phyloP scores from a whole-genome alignment of 306 rosid species.

The Dicorynia guianensis region DNA sequence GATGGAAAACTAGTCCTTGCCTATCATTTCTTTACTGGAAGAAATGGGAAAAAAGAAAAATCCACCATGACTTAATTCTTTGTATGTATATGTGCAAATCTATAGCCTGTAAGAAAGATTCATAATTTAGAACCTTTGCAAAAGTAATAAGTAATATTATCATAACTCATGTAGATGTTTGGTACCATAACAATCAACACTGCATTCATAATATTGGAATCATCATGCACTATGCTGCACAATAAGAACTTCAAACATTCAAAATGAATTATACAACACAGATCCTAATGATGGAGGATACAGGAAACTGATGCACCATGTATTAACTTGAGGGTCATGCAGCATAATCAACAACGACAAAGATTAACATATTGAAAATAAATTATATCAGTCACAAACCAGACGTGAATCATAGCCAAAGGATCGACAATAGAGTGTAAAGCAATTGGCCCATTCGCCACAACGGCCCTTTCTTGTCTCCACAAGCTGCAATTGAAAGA shows the following conservation, averaged over 20 bases:
- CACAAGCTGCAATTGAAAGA: constrained; percentile 69
- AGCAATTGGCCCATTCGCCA: constrained; percentile 99
- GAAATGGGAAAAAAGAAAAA: constrained; percentile 13
- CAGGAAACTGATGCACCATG: constrained; percentile 16
- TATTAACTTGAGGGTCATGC: neutral
- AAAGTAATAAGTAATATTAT: no score
- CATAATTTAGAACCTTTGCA: no score
- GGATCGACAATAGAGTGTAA: constrained; percentile 89
- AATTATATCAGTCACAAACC: constrained; percentile 57
- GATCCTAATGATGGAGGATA: constrained; percentile 14
- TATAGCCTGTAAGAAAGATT: neutral
- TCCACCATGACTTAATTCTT: neutral
- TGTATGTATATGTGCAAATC: neutral
- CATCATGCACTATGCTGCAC: no score
- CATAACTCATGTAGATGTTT: neutral
- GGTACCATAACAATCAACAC: neutral
- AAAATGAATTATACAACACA: constrained; percentile 15
- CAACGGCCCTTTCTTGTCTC: constrained; percentile 97
- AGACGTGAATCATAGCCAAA: constrained; percentile 91
- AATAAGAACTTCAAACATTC: neutral
- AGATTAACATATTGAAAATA: constrained; percentile 28
- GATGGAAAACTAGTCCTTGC: constrained; percentile 12
- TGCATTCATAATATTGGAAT: no score
- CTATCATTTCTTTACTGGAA: constrained; percentile 27
- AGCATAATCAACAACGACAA: constrained; percentile 29